Percentiles rank a stretch among this genome's conserved stretches.
These are phyloP conservation scores for Chionographis japonica DNA, from an alignment of 106 monocot species.

Conservation along the genomic window DNA sequence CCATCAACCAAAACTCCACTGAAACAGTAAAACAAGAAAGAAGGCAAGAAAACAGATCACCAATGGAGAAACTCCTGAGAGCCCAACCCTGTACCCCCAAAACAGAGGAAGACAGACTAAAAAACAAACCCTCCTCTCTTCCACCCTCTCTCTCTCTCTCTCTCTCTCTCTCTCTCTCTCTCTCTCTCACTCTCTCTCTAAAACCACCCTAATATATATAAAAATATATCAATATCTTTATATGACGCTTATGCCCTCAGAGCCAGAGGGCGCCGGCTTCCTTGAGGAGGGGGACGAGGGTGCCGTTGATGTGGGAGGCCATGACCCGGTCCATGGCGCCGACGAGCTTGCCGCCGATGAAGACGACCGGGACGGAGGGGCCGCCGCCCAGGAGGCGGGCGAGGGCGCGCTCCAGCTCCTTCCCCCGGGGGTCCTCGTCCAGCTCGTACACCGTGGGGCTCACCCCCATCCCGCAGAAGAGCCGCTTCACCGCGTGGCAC, in stretches of 20 bases:
- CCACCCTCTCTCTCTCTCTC: too few species aligned
- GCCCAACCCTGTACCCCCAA: too few species aligned
- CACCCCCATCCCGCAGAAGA: slow-evolving; percentile 39
- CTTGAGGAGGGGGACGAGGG: slow-evolving; percentile 64
- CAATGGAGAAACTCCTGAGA: too few species aligned
- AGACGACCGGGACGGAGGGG: slow-evolving; percentile 24
- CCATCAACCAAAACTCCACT: too few species aligned
- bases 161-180: too few species aligned
- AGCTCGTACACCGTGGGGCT: slow-evolving; percentile 37
- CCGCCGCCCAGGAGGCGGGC: slow-evolving; percentile 1
- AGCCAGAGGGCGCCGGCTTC: slow-evolving; percentile 75
- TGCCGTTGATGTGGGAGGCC: slow-evolving; percentile 62
- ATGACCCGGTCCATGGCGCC: slow-evolving; percentile 66
- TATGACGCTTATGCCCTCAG: neutral
- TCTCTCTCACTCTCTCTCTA: too few species aligned
- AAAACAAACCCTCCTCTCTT: too few species aligned
- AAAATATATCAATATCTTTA: too few species aligned
- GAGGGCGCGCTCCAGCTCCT: slow-evolving; percentile 24
- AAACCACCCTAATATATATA: too few species aligned
- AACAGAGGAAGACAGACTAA: too few species aligned
- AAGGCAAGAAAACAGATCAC: too few species aligned
- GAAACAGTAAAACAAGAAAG: too few species aligned
- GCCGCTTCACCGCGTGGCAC: slow-evolving; percentile 38
- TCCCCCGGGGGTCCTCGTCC: slow-evolving; percentile 25
- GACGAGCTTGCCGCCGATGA: slow-evolving; percentile 63